Conservation (phyloP, 164 flowering plant species). For the Annona cherimola region DNA sequence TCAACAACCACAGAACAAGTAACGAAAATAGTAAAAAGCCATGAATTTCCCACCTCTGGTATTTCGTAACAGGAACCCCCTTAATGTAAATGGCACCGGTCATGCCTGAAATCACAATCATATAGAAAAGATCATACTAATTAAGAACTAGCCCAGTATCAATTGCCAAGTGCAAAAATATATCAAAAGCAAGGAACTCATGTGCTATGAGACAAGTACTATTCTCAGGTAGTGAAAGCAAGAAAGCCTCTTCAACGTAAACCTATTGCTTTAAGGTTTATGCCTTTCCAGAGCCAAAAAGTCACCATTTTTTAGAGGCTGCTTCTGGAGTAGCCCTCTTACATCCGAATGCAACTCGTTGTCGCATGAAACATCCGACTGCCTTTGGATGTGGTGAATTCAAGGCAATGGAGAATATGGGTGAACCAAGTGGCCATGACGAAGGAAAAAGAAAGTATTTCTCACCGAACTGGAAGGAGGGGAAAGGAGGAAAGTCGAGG, state of each 20-base stretch:
- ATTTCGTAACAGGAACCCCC: slow-evolving; percentile 80
- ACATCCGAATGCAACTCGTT: too few relatives aligned
- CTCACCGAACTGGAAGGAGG: slow-evolving; percentile 91
- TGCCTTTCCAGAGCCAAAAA: too few relatives aligned
- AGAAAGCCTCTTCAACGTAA: too few relatives aligned
- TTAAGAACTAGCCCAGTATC: too few relatives aligned
- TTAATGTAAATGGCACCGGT: slow-evolving; percentile 90
- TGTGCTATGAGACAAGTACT: not conserved
- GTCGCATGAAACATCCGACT: too few relatives aligned
- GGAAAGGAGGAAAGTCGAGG: slow-evolving; percentile 90
- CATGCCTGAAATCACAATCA: slow-evolving; percentile 63
- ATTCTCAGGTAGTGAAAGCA: not conserved
- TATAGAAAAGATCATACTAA: not conserved
- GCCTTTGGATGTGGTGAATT: too few relatives aligned
- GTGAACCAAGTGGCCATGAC: too few relatives aligned
- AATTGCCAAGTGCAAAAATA: not conserved
- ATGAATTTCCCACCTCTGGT: slow-evolving; percentile 52
- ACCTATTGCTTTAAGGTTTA: too few relatives aligned
- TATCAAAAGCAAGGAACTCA: not conserved
- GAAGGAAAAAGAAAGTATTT: not conserved
- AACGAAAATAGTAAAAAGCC: not conserved
- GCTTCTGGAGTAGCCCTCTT: too few relatives aligned
- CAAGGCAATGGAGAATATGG: too few relatives aligned
- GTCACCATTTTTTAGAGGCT: too few relatives aligned
- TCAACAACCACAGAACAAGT: not conserved